These are phyloP conservation scores for Alternaria tenuissima DNA, from an alignment of 2,329 filamentous ascomycete genomes.

Conservation along the genomic window DNA sequence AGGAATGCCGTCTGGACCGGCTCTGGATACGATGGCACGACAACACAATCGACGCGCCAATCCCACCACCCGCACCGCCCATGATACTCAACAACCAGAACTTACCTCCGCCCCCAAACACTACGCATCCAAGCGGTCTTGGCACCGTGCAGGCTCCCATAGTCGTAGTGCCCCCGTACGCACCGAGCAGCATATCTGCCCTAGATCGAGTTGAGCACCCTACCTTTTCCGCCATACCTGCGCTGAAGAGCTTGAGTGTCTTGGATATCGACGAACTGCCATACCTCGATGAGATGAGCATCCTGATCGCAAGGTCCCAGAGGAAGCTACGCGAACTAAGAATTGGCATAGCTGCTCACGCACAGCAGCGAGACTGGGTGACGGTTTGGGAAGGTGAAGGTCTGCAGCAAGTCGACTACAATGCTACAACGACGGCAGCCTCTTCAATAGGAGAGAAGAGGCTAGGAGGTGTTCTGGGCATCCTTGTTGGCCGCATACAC, in stretches of 20 bases:
- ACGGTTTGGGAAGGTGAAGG: constrained; percentile 69
- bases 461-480: constrained; percentile 73
- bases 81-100: constrained; percentile 50
- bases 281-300: constrained; percentile 83
- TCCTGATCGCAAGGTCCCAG: constrained; percentile 76
- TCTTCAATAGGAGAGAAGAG: constrained; percentile 66
- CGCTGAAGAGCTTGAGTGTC: constrained; percentile 77
- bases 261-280: constrained; percentile 83
- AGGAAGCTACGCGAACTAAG: constrained; percentile 73
- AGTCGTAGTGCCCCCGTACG: constrained; percentile 41
- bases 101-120: constrained; percentile 50
- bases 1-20: constrained; percentile 72
- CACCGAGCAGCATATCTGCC: constrained; percentile 36
- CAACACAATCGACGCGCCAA: constrained; percentile 62
- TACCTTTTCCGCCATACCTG: constrained; percentile 79
- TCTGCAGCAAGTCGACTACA: constrained; percentile 70
- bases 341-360: constrained; percentile 72
- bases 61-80: constrained; percentile 48
- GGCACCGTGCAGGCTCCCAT: constrained; percentile 44
- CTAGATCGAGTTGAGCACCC: constrained; percentile 74
- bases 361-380: constrained; percentile 63
- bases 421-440: constrained; percentile 62
- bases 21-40: constrained; percentile 87
- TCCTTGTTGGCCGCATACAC: constrained; percentile 72
- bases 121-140: constrained; percentile 47